Evolutionary conservation across 2,329 filamentous ascomycete genomes (phyloP), one percentile per base, ranked within the genome.

Genomic region (Cytospora paraplurivora): DNA sequence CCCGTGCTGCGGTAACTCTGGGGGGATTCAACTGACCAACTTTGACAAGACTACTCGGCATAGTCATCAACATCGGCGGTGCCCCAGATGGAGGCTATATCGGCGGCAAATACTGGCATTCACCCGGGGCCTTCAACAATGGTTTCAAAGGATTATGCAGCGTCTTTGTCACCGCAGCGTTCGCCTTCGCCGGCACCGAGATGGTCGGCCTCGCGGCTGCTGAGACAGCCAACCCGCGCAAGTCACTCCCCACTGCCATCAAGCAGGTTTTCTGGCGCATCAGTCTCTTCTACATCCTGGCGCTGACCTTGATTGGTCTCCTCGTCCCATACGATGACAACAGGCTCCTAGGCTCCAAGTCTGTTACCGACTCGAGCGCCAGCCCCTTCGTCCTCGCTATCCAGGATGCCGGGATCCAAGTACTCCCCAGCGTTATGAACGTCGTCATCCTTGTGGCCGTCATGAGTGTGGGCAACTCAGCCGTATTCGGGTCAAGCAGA

Each of bases 261-360:
- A 96, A 96, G 78, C 93, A 96, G 74, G 92, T 97, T 27, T 97
- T 97, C 76, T 97, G 93, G 93, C 89, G 93, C 71, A 96, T 97
- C 72, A 87, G 88, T 4, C 82, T 96, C 62, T 97, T 97, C 79
- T 97, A 97, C 77, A 83, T 97, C 56, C 87, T 96, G 38, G 90
- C 91, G 0, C 82, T 97, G 12, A 86, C 87, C 5, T 79, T 97
- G 4, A 87, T 97, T 63, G 92, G 94, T 33, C 82, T 97, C 0
- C 81, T 97, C 3, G 92, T 97, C 0, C 90, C 89, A 0, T 93
- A 90, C 74, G 78, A 85, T 70, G 85, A 96, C 66, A 62, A 72
- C 0, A 80, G 82, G 4, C 87, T 97, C 0, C 79, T 92, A 1
- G 80, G 80, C 12, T 81, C 81, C 49, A 78, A 74, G 32, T 61